Base-by-base conservation (phyloP, 345 rosid species). In the Eucalyptus cloeziana region DNA sequence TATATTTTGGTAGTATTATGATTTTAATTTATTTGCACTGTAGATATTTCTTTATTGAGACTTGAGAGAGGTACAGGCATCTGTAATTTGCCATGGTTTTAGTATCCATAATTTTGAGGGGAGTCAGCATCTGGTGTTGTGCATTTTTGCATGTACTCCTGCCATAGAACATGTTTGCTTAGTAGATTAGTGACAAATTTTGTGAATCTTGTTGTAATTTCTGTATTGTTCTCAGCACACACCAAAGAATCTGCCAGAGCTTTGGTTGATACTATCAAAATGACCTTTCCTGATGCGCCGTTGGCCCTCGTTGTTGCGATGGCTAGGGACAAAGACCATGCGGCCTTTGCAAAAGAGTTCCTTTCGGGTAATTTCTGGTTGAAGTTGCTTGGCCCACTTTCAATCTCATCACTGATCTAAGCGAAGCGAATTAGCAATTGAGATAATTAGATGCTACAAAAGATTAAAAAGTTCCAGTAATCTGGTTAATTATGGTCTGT, bases 251-350 rank as follows among this genome's bases (percentile, higher is more conserved):
- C 99, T n/a, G 98, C 98, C 27, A 93, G 92, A 91, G 97, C 98
- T 60, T 87, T 97, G 92, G 89, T 94, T 88, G 94, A 95, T 40
- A 94, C 94, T 51, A 92, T 95, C 90, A 90, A 87, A 71, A 94
- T 92, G 91, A 90, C 91, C 16, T 95, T 94, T 93, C 95, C 97
- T 33, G 92, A 90, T 56, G 92, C 95, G 60, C 89, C 62, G 31
- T 51, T 97, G 91, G 96, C 93, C 51, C 90, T 95, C 54, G 94
- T 97, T 64, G 95, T 96, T 49, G 96, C 99, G 86, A 97, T 97
- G 99, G 99, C 99, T 87, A 93, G 89, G 64, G 99, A 98, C 91
- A 97, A 97, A 90, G 98, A 97, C 92, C 99, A 97, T 92, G 87
- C 93, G 25, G 95, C 94, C 54, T 98, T 98, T 92, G 98, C 99